Conservation (phyloP, 768 basidiomycete species). For the Dendrothele bispora region DNA sequence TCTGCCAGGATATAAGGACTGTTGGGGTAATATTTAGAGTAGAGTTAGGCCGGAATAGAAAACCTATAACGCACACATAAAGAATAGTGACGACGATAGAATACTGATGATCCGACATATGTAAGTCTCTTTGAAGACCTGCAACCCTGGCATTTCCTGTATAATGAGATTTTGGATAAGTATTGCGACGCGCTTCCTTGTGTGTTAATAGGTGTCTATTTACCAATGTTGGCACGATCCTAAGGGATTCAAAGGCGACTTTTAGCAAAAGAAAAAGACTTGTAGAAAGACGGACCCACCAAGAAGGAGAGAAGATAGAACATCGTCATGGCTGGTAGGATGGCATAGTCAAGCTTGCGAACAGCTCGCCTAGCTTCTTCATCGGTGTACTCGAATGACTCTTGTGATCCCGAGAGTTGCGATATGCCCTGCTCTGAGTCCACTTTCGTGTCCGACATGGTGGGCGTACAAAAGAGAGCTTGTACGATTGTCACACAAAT, state of each 20-base stretch:
- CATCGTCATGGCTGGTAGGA: conserved; percentile 37
- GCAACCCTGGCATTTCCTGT: conserved; percentile 47
- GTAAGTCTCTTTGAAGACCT: conserved; percentile 44
- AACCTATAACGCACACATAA: conserved; percentile 22
- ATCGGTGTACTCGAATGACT: too few relatives aligned
- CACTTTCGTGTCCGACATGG: too few relatives aligned
- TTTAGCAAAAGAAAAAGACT: background rate
- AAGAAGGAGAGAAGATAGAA: conserved; percentile 38
- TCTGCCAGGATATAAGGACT: conserved; percentile 47
- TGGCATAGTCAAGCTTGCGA: conserved; percentile 26
- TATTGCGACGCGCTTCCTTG: background rate
- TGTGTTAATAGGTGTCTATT: too few relatives aligned
- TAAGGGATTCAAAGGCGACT: too few relatives aligned
- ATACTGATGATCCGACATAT: conserved; percentile 37
- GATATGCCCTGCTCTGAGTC: too few relatives aligned
- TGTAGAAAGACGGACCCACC: too few relatives aligned
- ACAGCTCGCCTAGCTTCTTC: conserved; percentile 14
- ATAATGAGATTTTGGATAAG: background rate
- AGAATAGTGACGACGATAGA: conserved; percentile 32
- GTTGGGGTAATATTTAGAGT: background rate
- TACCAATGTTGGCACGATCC: conserved; percentile 37
- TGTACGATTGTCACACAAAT: too few relatives aligned
- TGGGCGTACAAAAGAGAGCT: too few relatives aligned
- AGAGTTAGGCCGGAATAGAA: conserved; percentile 6
- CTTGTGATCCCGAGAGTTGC: too few relatives aligned